These are phyloP conservation scores for Castanea sativa DNA, from an alignment of 306 rosid species.

Conservation along the genomic window DNA sequence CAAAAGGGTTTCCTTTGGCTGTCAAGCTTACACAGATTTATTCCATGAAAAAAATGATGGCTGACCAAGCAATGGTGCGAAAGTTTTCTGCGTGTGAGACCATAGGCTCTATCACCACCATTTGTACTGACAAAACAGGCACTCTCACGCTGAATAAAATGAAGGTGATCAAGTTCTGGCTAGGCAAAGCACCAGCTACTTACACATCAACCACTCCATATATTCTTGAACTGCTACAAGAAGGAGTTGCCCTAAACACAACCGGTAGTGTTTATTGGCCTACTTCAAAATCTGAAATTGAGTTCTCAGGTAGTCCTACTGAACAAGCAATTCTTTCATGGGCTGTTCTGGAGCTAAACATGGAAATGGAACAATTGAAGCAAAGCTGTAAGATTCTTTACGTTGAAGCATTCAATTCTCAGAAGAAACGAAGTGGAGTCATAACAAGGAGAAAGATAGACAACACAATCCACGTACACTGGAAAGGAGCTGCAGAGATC, in stretches of 20 bases:
- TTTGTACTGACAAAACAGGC: constrained; percentile 30
- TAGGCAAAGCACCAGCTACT: constrained; percentile 2
- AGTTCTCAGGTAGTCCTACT: constrained; percentile 33
- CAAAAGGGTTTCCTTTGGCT: constrained; percentile 30
- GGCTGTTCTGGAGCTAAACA: constrained; percentile 28
- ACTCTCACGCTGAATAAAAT: constrained; percentile 23
- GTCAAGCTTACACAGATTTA: constrained; percentile 30
- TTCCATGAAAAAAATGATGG: constrained; percentile 41
- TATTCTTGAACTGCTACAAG: constrained; percentile 14
- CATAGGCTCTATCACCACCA: constrained; percentile 33
- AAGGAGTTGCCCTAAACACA: constrained; percentile 35
- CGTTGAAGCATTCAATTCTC: constrained; percentile 33
- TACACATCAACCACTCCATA: not conserved
- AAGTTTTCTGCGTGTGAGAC: constrained; percentile 35
- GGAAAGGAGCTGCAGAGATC: constrained; percentile 40
- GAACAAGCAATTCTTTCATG: constrained; percentile 40
- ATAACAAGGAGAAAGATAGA: constrained; percentile 16
- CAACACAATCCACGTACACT: constrained; percentile 17
- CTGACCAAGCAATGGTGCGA: constrained; percentile 27
- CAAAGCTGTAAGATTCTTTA: not conserved
- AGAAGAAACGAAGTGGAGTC: constrained; percentile 31
- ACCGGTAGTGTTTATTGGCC: constrained; percentile 24
- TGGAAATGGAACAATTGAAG: constrained; percentile 12
- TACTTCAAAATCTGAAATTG: not conserved
- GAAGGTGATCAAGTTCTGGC: constrained; percentile 29